Evolutionary conservation across 2,329 filamentous ascomycete species (phyloP), one percentile per base, ranked within the genome.

Genomic region (Pyrenophora teres): DNA sequence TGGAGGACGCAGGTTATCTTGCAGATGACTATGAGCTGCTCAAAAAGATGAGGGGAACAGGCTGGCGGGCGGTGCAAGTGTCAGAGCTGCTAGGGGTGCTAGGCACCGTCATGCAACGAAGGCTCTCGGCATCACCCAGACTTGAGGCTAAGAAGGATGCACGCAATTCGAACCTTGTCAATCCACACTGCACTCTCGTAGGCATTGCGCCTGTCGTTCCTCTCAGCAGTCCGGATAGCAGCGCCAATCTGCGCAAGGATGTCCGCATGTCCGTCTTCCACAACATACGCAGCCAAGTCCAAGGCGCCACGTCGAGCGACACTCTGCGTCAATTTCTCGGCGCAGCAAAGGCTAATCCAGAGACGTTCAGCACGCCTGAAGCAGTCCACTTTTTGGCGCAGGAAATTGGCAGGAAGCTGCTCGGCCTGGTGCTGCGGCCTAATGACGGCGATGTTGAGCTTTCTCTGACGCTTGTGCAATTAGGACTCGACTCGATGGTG

Each of bases 1-100:
- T 87, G 10, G 65, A 69, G 2, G 77, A 53, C 9, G 37, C 62
- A 2, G 78, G 78, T 0, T 74, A 70, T 46, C 55, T 78, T 1
- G 12, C 33, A 3, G n/a, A 56, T 13, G 10, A 25, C 13, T 38
- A 45, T 6, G 19, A 25, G 2, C 42, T 45, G 4, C 36, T 35
- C 6, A 12, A 40, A 35, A 42, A 44, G 18, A n/a, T 50, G 13
- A 23, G 40, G 3, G 40, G 44, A 4, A 32, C 16, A 3, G 15
- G 30, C 15, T 15, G 15, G 15, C 15, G 15, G 15, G 15, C 15
- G 15, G 15, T 15, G 15, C 15, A 15, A 15, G 15, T 15, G 15
- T 15, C 15, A 15, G 15, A 15, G 15, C 15, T 15, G 15, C 15
- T 15, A 15, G 15, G 1, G 15, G 15, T 15, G 15, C 15, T 15